Conservation (phyloP, 2,329 filamentous ascomycete species). For the Aspergillus sp. region DNA sequence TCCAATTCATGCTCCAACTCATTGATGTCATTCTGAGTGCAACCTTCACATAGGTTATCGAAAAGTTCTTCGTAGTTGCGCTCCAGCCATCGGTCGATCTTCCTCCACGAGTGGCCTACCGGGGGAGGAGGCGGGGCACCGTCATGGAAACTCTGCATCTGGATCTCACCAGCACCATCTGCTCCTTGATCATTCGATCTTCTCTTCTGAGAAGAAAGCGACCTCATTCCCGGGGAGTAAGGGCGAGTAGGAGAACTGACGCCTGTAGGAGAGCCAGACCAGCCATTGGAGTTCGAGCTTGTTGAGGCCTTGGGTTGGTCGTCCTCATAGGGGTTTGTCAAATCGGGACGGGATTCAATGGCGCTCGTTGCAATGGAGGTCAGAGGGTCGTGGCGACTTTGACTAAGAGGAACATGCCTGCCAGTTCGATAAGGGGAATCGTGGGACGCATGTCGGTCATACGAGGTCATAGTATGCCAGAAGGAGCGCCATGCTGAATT, state of each 20-base stretch:
- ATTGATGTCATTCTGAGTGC: conserved; percentile 90
- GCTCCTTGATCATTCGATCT: conserved; percentile 57
- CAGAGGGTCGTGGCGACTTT: conserved; percentile 74
- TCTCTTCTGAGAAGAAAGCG: conserved; percentile 63
- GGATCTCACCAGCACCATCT: conserved; percentile 78
- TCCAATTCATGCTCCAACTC: conserved; percentile 95
- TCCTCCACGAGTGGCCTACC: conserved; percentile 82
- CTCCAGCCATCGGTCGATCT: conserved; percentile 91
- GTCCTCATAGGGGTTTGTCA: conserved; percentile 73
- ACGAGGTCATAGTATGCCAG: conserved; percentile 85
- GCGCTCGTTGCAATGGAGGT: conserved; percentile 82
- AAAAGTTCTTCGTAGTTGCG: conserved; percentile 92
- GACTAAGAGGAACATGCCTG: conserved; percentile 80
- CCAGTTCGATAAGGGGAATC: conserved; percentile 91
- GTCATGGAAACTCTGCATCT: conserved; percentile 92
- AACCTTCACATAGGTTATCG: conserved; percentile 89
- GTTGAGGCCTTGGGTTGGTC: conserved; percentile 57
- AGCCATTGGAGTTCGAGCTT: conserved; percentile 55
- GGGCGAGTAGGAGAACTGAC: conserved; percentile 60
- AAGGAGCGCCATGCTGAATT: conserved; percentile 76
- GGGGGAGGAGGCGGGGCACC: conserved; percentile 87
- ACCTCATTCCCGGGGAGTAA: conserved; percentile 87
- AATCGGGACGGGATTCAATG: conserved; percentile 79
- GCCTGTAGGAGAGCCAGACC: conserved; percentile 53
- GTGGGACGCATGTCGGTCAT: conserved; percentile 80